Conservation (phyloP, 208 protist genomes). For the Porcisia hertigi region DNA sequence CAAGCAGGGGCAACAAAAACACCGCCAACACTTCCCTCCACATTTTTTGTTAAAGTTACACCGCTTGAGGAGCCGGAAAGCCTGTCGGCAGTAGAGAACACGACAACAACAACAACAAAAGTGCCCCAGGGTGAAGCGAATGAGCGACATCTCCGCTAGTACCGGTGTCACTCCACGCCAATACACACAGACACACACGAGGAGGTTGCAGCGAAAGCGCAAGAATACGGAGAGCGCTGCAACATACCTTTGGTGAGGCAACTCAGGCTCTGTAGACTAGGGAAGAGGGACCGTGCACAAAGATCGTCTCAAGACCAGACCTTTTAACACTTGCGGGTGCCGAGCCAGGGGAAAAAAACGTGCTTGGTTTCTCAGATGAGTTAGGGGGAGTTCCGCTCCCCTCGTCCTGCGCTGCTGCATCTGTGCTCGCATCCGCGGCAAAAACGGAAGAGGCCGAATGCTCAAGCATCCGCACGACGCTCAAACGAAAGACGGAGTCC, state of each 20-base stretch:
- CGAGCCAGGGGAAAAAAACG: neutral
- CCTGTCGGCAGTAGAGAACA: no score
- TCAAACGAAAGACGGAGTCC: conserved; percentile 11
- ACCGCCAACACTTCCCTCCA: no score
- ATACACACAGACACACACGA: no score
- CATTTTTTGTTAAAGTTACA: no score
- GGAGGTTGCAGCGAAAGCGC: neutral
- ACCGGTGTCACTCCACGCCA: no score
- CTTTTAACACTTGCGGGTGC: neutral
- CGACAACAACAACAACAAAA: no score
- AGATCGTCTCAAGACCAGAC: conserved; percentile 5
- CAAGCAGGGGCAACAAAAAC: no score
- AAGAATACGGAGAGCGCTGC: neutral
- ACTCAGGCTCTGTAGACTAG: conserved; percentile 1
- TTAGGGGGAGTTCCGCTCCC: neutral
- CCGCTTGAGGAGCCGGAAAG: no score
- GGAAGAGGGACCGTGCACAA: conserved; percentile 17
- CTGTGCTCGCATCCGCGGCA: neutral
- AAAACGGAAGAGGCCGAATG: neutral
- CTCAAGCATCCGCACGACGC: neutral
- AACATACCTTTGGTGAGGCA: neutral
- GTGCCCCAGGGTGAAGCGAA: no score
- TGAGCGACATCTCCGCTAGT: no score
- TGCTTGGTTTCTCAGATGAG: neutral
- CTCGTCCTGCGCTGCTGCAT: neutral